phyloP scores from a whole-genome alignment of 164 flowering plant genomes.

The grape (Vitis vinifera) region ASM3070453v1 NC_081821.1:819501-820000 shows the following conservation, averaged over 20 bases:
- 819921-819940: conserved; percentile 89
- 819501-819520: too few species aligned
- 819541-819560: too few species aligned
- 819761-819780: background rate
- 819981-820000: conserved; percentile 88
- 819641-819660: conserved; percentile 88
- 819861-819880: conserved; percentile 56
- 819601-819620: conserved; percentile 76
- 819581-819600: conserved; percentile 7
- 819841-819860: background rate
- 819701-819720: conserved; percentile 92
- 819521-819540: too few species aligned
- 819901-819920: conserved; percentile 87
- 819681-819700: conserved; percentile 99
- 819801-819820: background rate
- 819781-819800: background rate
- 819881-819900: conserved; percentile 91
- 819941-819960: conserved; percentile 72
- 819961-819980: conserved; percentile 92
- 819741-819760: conserved; percentile 14
- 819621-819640: conserved; percentile 93
- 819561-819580: too few species aligned
- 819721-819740: conserved; percentile 86
- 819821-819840: background rate
- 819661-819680: conserved; percentile 83